A percentile compares a stretch with the other conserved stretches of the same genome.
phyloP scores from a whole-genome alignment of 495 filamentous ascomycete genomes.

The Penicillium fimorum region DNA sequence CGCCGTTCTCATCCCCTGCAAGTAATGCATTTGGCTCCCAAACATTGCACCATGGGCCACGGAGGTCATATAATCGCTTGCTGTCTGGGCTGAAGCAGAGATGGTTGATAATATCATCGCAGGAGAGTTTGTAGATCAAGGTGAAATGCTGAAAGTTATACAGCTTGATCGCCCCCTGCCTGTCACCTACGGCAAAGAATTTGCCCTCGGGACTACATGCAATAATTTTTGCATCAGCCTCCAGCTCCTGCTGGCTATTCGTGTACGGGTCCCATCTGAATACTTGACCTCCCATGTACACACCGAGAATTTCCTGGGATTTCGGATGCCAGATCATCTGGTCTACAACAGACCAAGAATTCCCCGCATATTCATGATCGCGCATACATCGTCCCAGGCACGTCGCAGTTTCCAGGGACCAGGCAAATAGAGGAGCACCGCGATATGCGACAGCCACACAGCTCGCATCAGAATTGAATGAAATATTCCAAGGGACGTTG shows the following conservation, averaged over 20 bases:
- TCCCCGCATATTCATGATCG: background rate
- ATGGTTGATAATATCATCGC: background rate
- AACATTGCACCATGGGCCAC: background rate
- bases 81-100: background rate
- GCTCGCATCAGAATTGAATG: background rate
- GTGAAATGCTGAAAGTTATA: background rate
- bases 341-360: background rate
- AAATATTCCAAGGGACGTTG: background rate
- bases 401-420: background rate
- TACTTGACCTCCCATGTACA: background rate
- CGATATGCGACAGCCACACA: background rate
- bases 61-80: background rate
- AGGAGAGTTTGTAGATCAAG: conserved; percentile 1
- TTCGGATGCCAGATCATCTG: conserved; percentile 1
- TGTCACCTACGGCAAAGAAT: background rate
- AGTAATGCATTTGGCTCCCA: background rate
- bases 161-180: conserved; percentile 1
- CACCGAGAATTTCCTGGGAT: background rate
- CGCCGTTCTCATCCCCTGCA: background rate
- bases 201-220: background rate
- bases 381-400: background rate
- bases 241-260: background rate
- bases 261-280: conserved; percentile 1
- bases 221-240: background rate
- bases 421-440: background rate